Conservation (phyloP, 2,329 filamentous ascomycete species). For the Metarhizium robertsii region DNA sequence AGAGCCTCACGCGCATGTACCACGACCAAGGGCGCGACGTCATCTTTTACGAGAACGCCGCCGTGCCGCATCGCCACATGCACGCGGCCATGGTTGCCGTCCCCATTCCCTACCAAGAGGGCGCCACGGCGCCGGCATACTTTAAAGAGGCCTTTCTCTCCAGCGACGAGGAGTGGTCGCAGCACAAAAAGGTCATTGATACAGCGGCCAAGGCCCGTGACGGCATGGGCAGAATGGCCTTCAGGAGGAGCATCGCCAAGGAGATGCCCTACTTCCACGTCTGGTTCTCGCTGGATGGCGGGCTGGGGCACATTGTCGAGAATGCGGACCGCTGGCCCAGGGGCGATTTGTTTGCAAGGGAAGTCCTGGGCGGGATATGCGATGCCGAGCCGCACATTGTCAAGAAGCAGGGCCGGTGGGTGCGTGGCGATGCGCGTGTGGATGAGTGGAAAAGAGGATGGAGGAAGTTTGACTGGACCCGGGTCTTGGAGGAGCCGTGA, state of each 20-base stretch:
- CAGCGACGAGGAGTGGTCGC: constrained; percentile 86
- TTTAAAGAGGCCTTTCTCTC: constrained; percentile 90
- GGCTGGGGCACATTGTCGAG: constrained; percentile 86
- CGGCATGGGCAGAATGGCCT: constrained; percentile 70
- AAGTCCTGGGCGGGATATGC: constrained; percentile 87
- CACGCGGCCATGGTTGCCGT: constrained; percentile 83
- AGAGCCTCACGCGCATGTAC: constrained; percentile 86
- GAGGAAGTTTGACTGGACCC: constrained; percentile 86
- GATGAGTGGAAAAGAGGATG: constrained; percentile 77
- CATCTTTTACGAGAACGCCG: constrained; percentile 96
- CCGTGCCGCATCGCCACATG: constrained; percentile 62
- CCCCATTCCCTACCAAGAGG: constrained; percentile 84
- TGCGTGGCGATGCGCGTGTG: constrained; percentile 56
- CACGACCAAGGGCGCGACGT: constrained; percentile 87
- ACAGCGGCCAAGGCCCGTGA: constrained; percentile 56
- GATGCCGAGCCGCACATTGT: constrained; percentile 73
- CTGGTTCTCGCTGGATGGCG: constrained; percentile 90
- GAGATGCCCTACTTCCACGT: constrained; percentile 99
- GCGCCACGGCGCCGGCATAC: constrained; percentile 84
- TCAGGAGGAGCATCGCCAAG: constrained; percentile 74
- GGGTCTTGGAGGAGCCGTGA: constrained; percentile 37
- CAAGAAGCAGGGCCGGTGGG: constrained; percentile 86
- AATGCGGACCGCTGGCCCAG: constrained; percentile 76
- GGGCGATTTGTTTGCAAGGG: constrained; percentile 86
- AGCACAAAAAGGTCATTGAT: constrained; percentile 91